A percentile compares a stretch with the other conserved stretches of the same genome.
Conservation (phyloP, 805 yeast species). For the Cyberlindnera xishuangbannaensis region DNA sequence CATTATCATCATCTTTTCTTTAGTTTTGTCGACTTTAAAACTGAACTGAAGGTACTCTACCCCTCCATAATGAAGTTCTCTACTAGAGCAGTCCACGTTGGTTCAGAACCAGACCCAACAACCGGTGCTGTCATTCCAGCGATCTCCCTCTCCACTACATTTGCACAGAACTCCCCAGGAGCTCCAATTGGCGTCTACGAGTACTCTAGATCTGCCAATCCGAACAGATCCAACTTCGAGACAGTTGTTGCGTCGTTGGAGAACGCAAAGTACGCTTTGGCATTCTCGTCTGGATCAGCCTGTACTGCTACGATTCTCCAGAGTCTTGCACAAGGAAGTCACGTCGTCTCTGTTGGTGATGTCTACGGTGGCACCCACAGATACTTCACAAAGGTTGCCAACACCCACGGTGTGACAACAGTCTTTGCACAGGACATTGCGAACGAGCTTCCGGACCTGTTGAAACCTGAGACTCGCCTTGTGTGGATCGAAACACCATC, state of each 20-base stretch:
- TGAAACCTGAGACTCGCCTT: constrained; percentile 59
- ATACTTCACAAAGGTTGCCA: constrained; percentile 81
- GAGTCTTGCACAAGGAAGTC: constrained; percentile 64
- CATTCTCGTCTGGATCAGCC: constrained; percentile 83
- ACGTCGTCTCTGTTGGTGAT: constrained; percentile 75
- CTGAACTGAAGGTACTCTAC: no score
- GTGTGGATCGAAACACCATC: constrained; percentile 91
- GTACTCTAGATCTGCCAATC: constrained; percentile 81
- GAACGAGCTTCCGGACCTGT: constrained; percentile 47
- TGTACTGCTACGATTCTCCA: constrained; percentile 74
- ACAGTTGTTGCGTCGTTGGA: constrained; percentile 74
- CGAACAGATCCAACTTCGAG: constrained; percentile 81
- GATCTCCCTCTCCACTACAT: constrained; percentile 78
- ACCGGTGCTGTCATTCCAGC: constrained; percentile 89
- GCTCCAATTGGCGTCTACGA: constrained; percentile 75
- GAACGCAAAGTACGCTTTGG: constrained; percentile 68
- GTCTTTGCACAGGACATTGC: constrained; percentile 62
- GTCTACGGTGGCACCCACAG: constrained; percentile 92
- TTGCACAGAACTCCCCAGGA: constrained; percentile 74
- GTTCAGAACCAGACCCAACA: constrained; percentile 59
- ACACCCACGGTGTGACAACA: constrained; percentile 67
- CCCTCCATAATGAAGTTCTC: no score
- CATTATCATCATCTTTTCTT: no score
- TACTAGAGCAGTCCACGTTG: constrained; percentile 81
- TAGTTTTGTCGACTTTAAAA: no score